Evolutionary conservation across 1,284 basidiomycete species (phyloP), one percentile per base, ranked within the genome.

Genomic region (Leccinum subrobustum): DNA sequence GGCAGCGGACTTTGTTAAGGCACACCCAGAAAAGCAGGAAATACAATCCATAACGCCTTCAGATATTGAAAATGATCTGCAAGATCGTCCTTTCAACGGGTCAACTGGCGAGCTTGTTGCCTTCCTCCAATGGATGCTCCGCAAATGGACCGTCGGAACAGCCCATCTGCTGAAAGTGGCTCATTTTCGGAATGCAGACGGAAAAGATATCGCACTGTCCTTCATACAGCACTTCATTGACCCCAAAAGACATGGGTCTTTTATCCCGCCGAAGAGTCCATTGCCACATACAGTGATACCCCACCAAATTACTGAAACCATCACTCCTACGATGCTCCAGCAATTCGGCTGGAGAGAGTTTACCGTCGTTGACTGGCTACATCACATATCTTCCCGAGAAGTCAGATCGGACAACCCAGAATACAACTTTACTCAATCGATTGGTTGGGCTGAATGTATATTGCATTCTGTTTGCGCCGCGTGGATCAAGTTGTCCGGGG

Each of bases 291-390:
- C 89, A 63, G 85, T 94, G 7, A 77, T 98, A 0, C 91, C 94
- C 1, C 79, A 86, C 61, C 76, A 72, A 7, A 74, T 93, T 53
- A 87, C 87, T 66, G 85, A 83, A 63, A 75, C 82, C 7, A 84
- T 95, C 61, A 73, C 81, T 33, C 74, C 81, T 0, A 76, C 78
- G 0, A 78, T 5, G n/a, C 50, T 98, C 1, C 71, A 74, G 6
- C 78, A 81, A 0, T 88, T 98, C 64, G 86, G 84, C 6, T 97
- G 95, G 91, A 79, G 76, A 23, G 93, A 96, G 71, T 79, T 99
- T 12, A 81, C 83, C 0, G 71, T 96, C 8, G 64, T 83, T 0
- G 85, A 90, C 35, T 98, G 95, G 91, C 68, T 95, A 52, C 75
- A 74, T 8, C 83, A 90, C 73, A 76, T 96, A 42, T 83, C 83